Percentiles rank a stretch among this genome's conserved stretches.
Evolutionary conservation across 2,329 filamentous ascomycete species (phyloP).

Genomic region (Myriosclerotinia duriaeana): DNA sequence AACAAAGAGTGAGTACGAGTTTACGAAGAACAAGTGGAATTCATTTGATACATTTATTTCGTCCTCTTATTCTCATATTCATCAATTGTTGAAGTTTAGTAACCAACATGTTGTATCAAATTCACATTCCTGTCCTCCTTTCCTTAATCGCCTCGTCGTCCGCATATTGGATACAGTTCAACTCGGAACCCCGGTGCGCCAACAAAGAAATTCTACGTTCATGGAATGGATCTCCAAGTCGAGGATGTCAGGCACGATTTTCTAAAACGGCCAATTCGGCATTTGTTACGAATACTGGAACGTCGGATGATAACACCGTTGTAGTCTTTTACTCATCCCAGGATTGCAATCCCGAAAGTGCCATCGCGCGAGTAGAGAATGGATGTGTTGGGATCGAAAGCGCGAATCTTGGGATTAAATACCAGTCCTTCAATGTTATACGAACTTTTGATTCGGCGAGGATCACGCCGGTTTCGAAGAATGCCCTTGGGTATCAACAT

Average conservation of each 20-base stretch:
- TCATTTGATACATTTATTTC: background rate
- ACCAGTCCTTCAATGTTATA: conserved; percentile 15
- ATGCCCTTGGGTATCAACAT: conserved; percentile 5
- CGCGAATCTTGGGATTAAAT: background rate
- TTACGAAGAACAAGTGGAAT: background rate
- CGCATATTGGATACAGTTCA: conserved; percentile 16
- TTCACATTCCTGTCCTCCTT: background rate
- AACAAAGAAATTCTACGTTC: background rate
- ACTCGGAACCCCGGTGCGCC: background rate
- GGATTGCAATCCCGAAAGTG: conserved; percentile 13
- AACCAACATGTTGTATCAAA: conserved; percentile 7
- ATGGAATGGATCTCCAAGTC: background rate
- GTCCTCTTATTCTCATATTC: background rate
- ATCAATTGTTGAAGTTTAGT: background rate
- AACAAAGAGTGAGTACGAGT: background rate
- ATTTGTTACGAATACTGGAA: conserved; percentile 5
- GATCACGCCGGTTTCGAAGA: conserved; percentile 18
- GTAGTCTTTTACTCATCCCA: conserved; percentile 13
- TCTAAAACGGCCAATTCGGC: background rate
- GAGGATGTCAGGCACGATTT: conserved; percentile 6
- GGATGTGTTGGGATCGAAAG: conserved; percentile 1
- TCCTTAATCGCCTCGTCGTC: background rate
- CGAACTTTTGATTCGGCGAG: background rate
- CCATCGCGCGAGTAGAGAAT: conserved; percentile 16
- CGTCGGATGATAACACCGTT: conserved; percentile 11